Percentiles rank a stretch among this genome's conserved stretches.
These are phyloP conservation scores for Cryptococcus wingfieldii DNA, from an alignment of 1,284 basidiomycete genomes.

Conservation along the genomic window DNA sequence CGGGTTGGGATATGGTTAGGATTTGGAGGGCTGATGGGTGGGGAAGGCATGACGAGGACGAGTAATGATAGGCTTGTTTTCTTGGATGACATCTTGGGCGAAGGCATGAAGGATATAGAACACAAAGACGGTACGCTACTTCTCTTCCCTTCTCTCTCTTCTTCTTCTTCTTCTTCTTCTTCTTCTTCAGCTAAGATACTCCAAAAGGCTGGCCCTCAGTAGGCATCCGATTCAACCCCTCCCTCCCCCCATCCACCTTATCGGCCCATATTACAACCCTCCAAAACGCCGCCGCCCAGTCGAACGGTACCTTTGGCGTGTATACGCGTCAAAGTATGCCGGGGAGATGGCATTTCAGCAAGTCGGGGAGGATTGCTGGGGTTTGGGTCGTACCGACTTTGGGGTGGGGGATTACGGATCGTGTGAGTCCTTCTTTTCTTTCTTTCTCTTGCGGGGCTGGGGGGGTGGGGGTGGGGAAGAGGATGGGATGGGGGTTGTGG, in stretches of 20 bases:
- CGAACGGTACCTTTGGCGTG: conserved; percentile 65
- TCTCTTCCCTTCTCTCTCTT: background rate
- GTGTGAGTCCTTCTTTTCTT: conserved; percentile 18
- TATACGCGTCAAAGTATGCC: conserved; percentile 79
- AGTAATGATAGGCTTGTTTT: conserved; percentile 69
- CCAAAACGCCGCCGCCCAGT: conserved; percentile 52
- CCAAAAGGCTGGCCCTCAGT: conserved; percentile 71
- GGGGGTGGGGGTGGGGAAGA: too few relatives aligned
- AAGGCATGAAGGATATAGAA: conserved; percentile 60
- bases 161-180: too few relatives aligned
- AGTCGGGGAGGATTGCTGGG: conserved; percentile 72
- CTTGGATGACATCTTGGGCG: conserved; percentile 78
- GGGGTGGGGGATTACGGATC: conserved; percentile 65
- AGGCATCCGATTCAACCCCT: conserved; percentile 67
- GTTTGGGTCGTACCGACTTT: conserved; percentile 77
- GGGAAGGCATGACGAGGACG: conserved; percentile 72
- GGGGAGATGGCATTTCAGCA: conserved; percentile 66
- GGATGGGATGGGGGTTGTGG: background rate
- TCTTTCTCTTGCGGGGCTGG: background rate
- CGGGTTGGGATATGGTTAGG: too few relatives aligned
- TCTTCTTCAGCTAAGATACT: background rate
- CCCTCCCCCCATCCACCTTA: conserved; percentile 52
- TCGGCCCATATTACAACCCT: conserved; percentile 57
- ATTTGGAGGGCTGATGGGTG: background rate
- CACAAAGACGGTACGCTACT: conserved; percentile 62